Conservation (phyloP, 2,329 filamentous ascomycete species). For the Venturia aucupariae region DNA sequence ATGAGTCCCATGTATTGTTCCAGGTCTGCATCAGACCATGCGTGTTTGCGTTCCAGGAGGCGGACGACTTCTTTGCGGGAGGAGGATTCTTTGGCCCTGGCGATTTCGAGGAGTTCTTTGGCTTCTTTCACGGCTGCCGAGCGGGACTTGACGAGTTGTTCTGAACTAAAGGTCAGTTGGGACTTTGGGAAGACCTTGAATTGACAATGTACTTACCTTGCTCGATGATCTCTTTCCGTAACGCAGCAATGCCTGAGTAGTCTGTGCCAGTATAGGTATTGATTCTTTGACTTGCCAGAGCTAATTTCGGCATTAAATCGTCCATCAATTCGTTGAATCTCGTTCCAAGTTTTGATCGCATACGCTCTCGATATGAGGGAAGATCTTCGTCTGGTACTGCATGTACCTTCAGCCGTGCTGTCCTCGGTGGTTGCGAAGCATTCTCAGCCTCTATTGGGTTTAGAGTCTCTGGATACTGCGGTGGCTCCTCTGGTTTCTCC, state of each 20-base stretch:
- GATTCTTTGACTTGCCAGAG: conserved; percentile 76
- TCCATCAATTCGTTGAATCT: conserved; percentile 73
- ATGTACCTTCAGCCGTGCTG: neutral
- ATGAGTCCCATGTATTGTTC: conserved; percentile 93
- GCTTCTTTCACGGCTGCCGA: conserved; percentile 59
- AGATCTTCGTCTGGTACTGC: conserved; percentile 32
- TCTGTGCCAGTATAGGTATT: conserved; percentile 83
- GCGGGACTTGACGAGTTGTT: conserved; percentile 48
- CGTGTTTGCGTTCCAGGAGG: conserved; percentile 85
- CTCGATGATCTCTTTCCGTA: conserved; percentile 67
- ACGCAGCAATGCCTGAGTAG: conserved; percentile 79
- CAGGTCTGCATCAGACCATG: conserved; percentile 77
- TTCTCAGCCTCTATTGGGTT: neutral
- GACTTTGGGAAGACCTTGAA: neutral
- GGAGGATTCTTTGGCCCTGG: conserved; percentile 70
- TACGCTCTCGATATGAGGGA: conserved; percentile 44
- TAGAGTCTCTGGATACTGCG: neutral
- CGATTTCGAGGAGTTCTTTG: conserved; percentile 70
- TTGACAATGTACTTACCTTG: conserved; percentile 39
- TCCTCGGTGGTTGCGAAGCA: neutral
- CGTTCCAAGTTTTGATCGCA: conserved; percentile 49
- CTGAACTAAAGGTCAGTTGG: conserved; percentile 20
- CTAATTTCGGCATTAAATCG: conserved; percentile 72
- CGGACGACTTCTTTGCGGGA: conserved; percentile 95
- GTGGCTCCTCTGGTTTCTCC: neutral